phyloP scores from a whole-genome alignment of 108 stramenopile species.

The Seminavis robusta region DNA sequence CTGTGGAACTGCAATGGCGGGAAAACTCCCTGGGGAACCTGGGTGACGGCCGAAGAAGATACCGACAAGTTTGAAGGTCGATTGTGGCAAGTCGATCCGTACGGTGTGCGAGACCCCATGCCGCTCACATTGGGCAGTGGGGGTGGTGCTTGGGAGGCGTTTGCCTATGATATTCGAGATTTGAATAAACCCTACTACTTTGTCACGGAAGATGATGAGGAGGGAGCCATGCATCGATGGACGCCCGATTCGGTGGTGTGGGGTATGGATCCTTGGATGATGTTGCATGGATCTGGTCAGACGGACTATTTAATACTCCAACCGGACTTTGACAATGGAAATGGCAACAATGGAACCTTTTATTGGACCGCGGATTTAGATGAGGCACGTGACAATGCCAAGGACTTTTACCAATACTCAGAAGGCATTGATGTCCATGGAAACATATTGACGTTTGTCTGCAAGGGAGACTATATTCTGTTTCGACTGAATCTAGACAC shows the following conservation, averaged over 20 bases:
- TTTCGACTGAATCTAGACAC: constrained; percentile 41
- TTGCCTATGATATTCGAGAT: constrained; percentile 49
- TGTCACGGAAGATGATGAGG: constrained; percentile 42
- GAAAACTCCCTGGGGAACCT: constrained; percentile 38
- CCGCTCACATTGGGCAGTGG: constrained; percentile 28
- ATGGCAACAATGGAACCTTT: constrained; percentile 27
- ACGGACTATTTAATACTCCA: constrained; percentile 35
- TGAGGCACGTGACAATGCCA: constrained; percentile 11
- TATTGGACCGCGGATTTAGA: constrained; percentile 20
- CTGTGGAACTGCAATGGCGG: constrained; percentile 51
- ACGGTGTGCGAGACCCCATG: constrained; percentile 23
- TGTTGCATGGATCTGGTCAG: constrained; percentile 34
- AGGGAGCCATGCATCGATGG: constrained; percentile 40
- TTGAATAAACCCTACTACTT: constrained; percentile 34
- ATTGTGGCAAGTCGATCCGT: constrained; percentile 60
- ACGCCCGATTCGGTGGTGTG: constrained; percentile 26
- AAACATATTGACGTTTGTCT: constrained; percentile 30
- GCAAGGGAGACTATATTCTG: constrained; percentile 30
- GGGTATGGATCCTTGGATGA: constrained; percentile 30
- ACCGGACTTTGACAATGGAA: constrained; percentile 18
- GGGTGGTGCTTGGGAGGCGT: constrained; percentile 45
- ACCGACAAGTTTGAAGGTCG: constrained; percentile 28
- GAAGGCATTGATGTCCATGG: constrained; percentile 53
- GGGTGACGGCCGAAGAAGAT: constrained; percentile 59
- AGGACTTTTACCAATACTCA: constrained; percentile 7